Percentiles rank a stretch among this genome's conserved stretches.
These are phyloP conservation scores for Mortierella hygrophila DNA, from an alignment of 192 early-diverging fungal genomes.

Conservation along the genomic window DNA sequence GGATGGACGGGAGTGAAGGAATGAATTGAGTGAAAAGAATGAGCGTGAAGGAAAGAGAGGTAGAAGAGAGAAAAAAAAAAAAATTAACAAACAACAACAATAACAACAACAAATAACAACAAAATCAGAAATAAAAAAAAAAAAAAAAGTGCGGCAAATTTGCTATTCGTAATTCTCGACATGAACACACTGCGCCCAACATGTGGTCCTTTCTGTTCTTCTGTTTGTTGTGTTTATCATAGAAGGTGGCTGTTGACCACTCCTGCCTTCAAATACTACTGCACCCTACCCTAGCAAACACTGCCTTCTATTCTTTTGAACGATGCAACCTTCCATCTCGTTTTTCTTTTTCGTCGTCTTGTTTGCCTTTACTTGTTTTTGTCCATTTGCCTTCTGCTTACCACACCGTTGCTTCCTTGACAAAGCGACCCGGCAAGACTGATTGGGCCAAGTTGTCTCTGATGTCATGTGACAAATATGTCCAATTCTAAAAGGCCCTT, in stretches of 20 bases:
- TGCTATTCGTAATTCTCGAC: background rate
- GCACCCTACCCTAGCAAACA: background rate
- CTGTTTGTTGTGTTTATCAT: background rate
- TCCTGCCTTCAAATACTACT: background rate
- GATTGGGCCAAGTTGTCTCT: background rate
- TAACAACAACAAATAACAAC: background rate
- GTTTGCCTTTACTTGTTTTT: background rate
- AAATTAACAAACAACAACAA: background rate
- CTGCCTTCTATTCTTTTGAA: background rate
- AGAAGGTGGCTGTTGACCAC: too few species aligned
- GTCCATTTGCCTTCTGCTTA: background rate
- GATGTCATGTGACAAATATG: background rate
- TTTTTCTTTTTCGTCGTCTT: background rate
- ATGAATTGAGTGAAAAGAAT: background rate
- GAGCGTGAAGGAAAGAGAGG: background rate
- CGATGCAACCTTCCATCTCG: background rate
- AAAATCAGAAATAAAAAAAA: background rate
- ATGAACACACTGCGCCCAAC: slow-evolving; percentile 2
- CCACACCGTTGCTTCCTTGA: background rate
- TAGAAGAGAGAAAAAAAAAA: background rate
- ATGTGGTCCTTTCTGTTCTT: background rate
- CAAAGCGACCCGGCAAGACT: background rate
- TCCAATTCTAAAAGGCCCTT: background rate
- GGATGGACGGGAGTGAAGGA: too few species aligned
- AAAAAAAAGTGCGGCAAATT: slow-evolving; percentile 1